Conservation (phyloP, 2,329 filamentous ascomycete genomes). For the Aureobasidium zeae region DNA sequence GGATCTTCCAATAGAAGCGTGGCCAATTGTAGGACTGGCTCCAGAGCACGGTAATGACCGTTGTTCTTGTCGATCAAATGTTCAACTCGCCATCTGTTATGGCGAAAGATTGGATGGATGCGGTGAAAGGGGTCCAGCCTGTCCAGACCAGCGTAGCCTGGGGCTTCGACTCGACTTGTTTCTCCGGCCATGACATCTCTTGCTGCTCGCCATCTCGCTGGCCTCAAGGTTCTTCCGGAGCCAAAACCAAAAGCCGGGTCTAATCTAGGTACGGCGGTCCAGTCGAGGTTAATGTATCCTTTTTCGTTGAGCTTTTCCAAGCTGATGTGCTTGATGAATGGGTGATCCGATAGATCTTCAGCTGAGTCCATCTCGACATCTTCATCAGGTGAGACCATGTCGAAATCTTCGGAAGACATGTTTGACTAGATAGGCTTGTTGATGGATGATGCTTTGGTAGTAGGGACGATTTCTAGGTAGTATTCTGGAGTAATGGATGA, state of each 20-base stretch:
- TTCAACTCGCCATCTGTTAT: not conserved
- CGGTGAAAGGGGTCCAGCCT: not conserved
- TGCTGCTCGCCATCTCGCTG: conserved; percentile 4
- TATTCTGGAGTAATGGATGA: too few species aligned
- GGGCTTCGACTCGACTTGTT: not conserved
- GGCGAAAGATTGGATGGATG: conserved; percentile 4
- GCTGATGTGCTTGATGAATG: not conserved
- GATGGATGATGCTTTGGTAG: too few species aligned
- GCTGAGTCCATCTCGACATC: too few species aligned
- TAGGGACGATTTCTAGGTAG: too few species aligned
- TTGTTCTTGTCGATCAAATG: not conserved
- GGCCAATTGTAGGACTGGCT: conserved; percentile 5
- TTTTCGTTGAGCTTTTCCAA: not conserved
- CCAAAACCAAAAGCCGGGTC: not conserved
- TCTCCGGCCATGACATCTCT: not conserved
- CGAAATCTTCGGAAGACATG: too few species aligned
- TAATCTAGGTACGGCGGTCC: not conserved
- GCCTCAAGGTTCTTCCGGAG: not conserved
- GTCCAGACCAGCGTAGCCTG: too few species aligned
- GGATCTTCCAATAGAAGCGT: not conserved
- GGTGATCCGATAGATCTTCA: too few species aligned
- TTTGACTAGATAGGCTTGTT: too few species aligned
- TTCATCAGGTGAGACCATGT: too few species aligned
- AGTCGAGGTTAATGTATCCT: not conserved
- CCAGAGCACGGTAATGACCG: not conserved